Base-by-base conservation (phyloP, 2,329 filamentous ascomycete genomes). In the Setomelanomma holmii region DNA sequence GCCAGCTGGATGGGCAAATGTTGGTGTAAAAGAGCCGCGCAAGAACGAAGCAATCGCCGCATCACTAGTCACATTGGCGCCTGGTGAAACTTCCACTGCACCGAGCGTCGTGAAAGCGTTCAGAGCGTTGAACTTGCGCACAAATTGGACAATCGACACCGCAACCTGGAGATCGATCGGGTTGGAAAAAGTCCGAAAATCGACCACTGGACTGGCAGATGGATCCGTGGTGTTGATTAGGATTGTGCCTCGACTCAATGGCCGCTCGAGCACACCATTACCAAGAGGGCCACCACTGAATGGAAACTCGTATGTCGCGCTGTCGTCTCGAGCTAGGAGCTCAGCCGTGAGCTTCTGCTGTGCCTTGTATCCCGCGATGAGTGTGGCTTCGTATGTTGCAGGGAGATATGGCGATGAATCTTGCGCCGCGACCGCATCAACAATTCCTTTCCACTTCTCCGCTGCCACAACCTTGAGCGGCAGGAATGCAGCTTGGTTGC, bases 171-270 rank as follows among this genome's bases (percentile, higher is more conserved):
- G 30, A 44, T 74, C 71, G 2, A 68, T 42, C 1, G 70, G 69
- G 49, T 75, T 70, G 14, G 58, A 50, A 27, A 52, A 73, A 16
- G 65, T 66, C 22, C 61, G 61, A 55, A 64, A 74, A 45, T 74
- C 65, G 40, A 71, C 50, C 7, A 68, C 35, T 4, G 68, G 71
- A 1, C 47, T 41, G n/a, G 51, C 60, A 12, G 46, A 43, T 6
- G 71, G 62, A 40, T 72, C 56, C 17, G 64, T 50, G 7, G 66
- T 64, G 49, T 72, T 66, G 34, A 74, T 66, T 20, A 61, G 61
- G 22, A 75, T 66, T n/a, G 67, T 68, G 12, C 74, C 74, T 33
- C 73, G 65, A n/a, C 55, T 63, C 30, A 74, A 59, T 3, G 73
- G 63, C 19, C 64, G 23, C 35, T 54, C 23, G 14, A 60, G 38